Percentiles rank a stretch among this genome's conserved stretches.
Conservation (phyloP, 106 monocot genomes). For the Vanilla planifolia region DNA sequence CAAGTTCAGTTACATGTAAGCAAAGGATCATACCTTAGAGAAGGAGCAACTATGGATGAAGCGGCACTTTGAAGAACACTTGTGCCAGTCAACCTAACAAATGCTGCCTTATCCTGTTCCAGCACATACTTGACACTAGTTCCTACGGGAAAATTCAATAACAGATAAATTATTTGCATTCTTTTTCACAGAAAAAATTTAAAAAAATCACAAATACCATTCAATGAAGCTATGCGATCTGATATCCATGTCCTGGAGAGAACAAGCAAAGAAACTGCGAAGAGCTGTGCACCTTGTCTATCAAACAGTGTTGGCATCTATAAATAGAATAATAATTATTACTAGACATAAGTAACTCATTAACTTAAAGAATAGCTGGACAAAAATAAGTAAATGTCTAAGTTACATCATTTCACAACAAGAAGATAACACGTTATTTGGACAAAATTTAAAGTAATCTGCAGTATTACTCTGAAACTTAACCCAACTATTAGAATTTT, state of each 20-base stretch:
- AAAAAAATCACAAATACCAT: slow-evolving; percentile 48
- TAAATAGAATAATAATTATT: slow-evolving; percentile 8
- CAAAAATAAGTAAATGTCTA: neutral
- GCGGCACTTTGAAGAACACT: slow-evolving; percentile 99
- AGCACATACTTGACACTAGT: slow-evolving; percentile 97
- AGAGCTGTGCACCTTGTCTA: slow-evolving; percentile 87
- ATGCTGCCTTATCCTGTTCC: slow-evolving; percentile 91
- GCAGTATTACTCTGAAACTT: no score
- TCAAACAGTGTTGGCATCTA: slow-evolving; percentile 83
- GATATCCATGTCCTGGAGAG: slow-evolving; percentile 95
- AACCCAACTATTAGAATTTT: no score
- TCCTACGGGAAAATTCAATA: slow-evolving; percentile 33
- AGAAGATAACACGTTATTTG: no score
- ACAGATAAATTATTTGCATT: neutral
- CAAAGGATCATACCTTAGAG: slow-evolving; percentile 51
- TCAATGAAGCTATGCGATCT: slow-evolving; percentile 96
- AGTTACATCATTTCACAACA: no score
- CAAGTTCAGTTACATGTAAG: neutral
- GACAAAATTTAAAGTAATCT: no score
- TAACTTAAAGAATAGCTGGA: neutral
- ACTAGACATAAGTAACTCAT: neutral
- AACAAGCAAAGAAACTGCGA: slow-evolving; percentile 89
- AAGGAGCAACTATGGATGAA: slow-evolving; percentile 84
- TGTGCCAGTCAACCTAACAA: slow-evolving; percentile 67
- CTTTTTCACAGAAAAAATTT: neutral